Conservation (phyloP, 129 eudicot species). For the Artemisia argyi region DNA sequence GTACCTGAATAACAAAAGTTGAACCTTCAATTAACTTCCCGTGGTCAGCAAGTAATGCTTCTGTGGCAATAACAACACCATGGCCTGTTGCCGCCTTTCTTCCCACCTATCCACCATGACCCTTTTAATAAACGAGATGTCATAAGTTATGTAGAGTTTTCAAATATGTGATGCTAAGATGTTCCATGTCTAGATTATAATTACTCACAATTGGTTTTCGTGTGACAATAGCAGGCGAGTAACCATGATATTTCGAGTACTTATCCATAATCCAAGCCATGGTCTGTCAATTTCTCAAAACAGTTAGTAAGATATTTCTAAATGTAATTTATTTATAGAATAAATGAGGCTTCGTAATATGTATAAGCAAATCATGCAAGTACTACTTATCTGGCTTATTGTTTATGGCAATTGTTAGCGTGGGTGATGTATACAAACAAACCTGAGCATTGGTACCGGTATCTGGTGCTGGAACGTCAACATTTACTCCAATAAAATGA, state of each 20-base stretch:
- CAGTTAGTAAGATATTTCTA: not conserved
- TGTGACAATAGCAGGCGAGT: conserved; percentile 77
- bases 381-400: not conserved
- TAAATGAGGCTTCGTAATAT: not conserved
- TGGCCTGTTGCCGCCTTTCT: conserved; percentile 79
- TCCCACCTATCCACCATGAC: conserved; percentile 78
- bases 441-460: conserved; percentile 86
- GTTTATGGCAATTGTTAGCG: not conserved
- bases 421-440: not conserved
- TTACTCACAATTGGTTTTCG: conserved; percentile 79
- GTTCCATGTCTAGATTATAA: not conserved
- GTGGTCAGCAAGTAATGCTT: conserved; percentile 66
- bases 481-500: conserved; percentile 63
- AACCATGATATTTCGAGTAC: conserved; percentile 78
- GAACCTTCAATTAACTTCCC: conserved; percentile 52
- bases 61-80: conserved; percentile 69
- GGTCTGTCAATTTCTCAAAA: conserved; percentile 39
- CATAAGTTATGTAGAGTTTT: not conserved
- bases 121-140: conserved; percentile 32
- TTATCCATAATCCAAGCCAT: conserved; percentile 92
- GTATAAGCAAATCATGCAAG: not conserved
- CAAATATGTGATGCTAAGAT: not conserved
- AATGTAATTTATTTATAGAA: not conserved
- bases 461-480: conserved; percentile 79
- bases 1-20: conserved; percentile 72